Evolutionary conservation across 441 rosid genomes (phyloP).

Genomic region (Euphorbia celastroides): DNA sequence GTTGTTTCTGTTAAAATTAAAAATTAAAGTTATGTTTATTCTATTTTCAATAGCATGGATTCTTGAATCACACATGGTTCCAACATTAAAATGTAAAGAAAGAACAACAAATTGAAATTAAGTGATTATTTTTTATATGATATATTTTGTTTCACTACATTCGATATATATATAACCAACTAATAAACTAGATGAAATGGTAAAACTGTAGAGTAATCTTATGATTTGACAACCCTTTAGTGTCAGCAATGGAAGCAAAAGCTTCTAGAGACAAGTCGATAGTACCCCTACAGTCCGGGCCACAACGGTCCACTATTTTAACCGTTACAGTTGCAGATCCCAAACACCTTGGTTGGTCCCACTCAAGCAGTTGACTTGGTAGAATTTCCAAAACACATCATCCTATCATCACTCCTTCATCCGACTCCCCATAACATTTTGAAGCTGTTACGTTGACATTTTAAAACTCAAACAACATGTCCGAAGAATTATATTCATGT

Average conservation of each 20-base stretch:
- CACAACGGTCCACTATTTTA: slow-evolving; percentile 2
- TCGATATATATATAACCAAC: background rate
- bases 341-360: slow-evolving; percentile 1
- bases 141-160: background rate
- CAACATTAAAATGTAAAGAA: too few species aligned
- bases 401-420: slow-evolving; percentile 9
- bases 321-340: background rate
- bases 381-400: slow-evolving; percentile 2
- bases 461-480: background rate
- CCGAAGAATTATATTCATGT: background rate
- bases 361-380: background rate
- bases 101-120: too few species aligned
- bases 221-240: background rate
- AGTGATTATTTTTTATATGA: too few species aligned
- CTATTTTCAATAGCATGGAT: too few species aligned
- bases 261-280: slow-evolving; percentile 10
- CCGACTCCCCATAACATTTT: background rate
- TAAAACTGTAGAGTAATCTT: background rate
- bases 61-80: too few species aligned
- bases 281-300: background rate
- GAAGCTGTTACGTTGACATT: background rate
- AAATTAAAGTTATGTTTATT: too few species aligned
- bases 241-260: slow-evolving; percentile 4
- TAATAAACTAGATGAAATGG: background rate
- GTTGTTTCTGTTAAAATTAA: too few species aligned